Conservation (phyloP, 257 asterid species). For the Eucommia ulmoides region DNA sequence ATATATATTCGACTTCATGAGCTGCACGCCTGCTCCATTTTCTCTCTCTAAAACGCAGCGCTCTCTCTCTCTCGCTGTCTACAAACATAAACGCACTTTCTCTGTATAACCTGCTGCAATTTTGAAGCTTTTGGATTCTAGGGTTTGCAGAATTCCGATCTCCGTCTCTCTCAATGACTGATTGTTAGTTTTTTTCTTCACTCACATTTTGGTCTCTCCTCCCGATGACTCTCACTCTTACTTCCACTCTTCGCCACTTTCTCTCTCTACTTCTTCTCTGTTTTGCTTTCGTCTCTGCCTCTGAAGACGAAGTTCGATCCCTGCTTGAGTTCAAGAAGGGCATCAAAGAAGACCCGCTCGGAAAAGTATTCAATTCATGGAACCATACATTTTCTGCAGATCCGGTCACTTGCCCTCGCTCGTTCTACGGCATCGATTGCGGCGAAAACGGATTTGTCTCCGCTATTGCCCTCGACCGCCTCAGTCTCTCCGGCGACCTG, state of each 20-base stretch:
- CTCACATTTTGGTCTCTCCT: too few species aligned
- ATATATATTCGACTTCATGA: too few species aligned
- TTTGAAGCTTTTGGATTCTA: too few species aligned
- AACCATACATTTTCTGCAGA: constrained; percentile 17
- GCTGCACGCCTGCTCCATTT: too few species aligned
- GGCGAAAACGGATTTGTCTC: constrained; percentile 25
- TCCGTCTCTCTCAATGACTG: not conserved
- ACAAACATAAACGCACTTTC: too few species aligned
- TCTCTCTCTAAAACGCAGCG: too few species aligned
- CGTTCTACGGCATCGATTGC: constrained; percentile 59
- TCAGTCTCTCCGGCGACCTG: constrained; percentile 52
- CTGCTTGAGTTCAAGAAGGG: constrained; percentile 78
- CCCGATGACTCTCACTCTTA: constrained; percentile 21
- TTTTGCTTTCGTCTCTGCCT: constrained; percentile 20
- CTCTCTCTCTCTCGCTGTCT: too few species aligned
- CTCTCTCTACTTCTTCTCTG: constrained; percentile 14
- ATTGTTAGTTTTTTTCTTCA: not conserved
- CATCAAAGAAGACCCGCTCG: constrained; percentile 53
- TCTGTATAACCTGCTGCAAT: too few species aligned
- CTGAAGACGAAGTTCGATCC: constrained; percentile 53
- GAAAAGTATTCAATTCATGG: constrained; percentile 49
- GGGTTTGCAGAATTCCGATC: too few species aligned
- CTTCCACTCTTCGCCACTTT: constrained; percentile 7
- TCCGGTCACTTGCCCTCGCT: constrained; percentile 40
- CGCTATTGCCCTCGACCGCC: constrained; percentile 47